A percentile compares a stretch with the other conserved stretches of the same genome.
Evolutionary conservation across 2,329 filamentous ascomycete species (phyloP).

Genomic region (Colletotrichum caudatum): DNA sequence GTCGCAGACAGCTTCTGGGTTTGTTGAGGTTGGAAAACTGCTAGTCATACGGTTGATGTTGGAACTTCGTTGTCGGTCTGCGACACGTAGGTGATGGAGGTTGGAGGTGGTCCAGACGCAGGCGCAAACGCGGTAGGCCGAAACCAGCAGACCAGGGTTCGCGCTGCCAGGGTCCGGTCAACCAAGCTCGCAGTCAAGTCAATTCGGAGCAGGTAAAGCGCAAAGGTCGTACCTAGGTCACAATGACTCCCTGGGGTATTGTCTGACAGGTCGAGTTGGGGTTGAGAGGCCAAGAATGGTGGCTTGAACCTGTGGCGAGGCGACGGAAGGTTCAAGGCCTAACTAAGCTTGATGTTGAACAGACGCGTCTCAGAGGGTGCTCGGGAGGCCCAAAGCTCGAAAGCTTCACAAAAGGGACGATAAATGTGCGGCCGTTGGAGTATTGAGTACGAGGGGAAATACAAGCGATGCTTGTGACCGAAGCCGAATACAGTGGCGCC

Average conservation of each 20-base stretch:
- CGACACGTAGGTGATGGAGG: slow-evolving; percentile 20
- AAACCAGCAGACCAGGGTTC: slow-evolving; percentile 29
- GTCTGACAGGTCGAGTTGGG: slow-evolving; percentile 1
- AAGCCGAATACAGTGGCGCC: not conserved
- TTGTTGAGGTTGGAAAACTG: not conserved
- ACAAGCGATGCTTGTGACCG: not conserved
- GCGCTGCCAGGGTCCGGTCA: slow-evolving; percentile 13
- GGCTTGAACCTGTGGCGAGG: slow-evolving; percentile 9
- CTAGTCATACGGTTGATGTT: not conserved
- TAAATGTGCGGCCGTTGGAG: not conserved
- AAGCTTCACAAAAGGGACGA: slow-evolving; percentile 25
- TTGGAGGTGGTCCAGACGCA: slow-evolving; percentile 25
- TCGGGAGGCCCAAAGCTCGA: slow-evolving; percentile 31
- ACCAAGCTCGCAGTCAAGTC: not conserved
- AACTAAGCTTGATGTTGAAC: slow-evolving; percentile 26
- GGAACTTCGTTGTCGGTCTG: not conserved
- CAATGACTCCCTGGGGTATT: not conserved
- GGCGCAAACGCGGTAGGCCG: slow-evolving; percentile 31
- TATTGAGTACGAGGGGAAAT: not conserved
- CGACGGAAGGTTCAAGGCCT: slow-evolving; percentile 25
- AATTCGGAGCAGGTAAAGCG: not conserved
- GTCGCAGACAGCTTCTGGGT: not conserved
- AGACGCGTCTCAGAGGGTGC: slow-evolving; percentile 40
- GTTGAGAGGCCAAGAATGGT: not conserved
- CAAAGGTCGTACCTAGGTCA: not conserved